Percentiles rank a stretch among this genome's conserved stretches.
phyloP scores from a whole-genome alignment of 2,329 filamentous ascomycete genomes.

The Nigrospora oryzae region DNA sequence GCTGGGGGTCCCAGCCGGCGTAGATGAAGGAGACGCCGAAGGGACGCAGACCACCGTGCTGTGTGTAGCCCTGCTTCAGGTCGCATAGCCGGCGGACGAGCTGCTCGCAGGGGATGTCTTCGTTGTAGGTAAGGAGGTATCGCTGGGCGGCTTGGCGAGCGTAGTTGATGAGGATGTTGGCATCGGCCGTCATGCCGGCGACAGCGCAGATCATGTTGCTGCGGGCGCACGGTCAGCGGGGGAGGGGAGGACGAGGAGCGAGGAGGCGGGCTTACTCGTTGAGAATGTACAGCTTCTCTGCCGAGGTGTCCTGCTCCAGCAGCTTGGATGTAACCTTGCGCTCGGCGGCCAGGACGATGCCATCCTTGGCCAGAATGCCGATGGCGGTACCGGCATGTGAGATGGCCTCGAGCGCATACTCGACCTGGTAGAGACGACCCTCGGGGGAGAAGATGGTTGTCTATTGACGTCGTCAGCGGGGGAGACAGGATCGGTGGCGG shows the following conservation, averaged over 20 bases:
- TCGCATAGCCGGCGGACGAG: conserved; percentile 94
- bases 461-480: conserved; percentile 32
- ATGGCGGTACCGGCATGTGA: conserved; percentile 96
- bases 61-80: conserved; percentile 97
- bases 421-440: conserved; percentile 96
- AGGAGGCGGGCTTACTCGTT: conserved; percentile 65
- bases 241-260: neutral
- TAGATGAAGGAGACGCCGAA: conserved; percentile 99
- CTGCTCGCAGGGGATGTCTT: conserved; percentile 99
- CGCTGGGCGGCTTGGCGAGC: conserved; percentile 93
- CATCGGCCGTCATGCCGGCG: conserved; percentile 97
- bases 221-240: conserved; percentile 1
- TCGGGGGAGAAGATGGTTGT: conserved; percentile 99
- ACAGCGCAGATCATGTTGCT: conserved; percentile 99
- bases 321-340: conserved; percentile 99
- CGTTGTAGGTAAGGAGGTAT: conserved; percentile 98
- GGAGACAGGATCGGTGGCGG: neutral
- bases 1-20: conserved; percentile 90
- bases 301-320: conserved; percentile 97
- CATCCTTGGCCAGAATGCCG: conserved; percentile 94
- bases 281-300: conserved; percentile 98
- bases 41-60: conserved; percentile 94
- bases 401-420: conserved; percentile 98
- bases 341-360: conserved; percentile 95
- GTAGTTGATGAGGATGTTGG: conserved; percentile 99